Evolutionary conservation across 768 basidiomycete genomes (phyloP).

Genomic region (Pulveroboletus sp.): DNA sequence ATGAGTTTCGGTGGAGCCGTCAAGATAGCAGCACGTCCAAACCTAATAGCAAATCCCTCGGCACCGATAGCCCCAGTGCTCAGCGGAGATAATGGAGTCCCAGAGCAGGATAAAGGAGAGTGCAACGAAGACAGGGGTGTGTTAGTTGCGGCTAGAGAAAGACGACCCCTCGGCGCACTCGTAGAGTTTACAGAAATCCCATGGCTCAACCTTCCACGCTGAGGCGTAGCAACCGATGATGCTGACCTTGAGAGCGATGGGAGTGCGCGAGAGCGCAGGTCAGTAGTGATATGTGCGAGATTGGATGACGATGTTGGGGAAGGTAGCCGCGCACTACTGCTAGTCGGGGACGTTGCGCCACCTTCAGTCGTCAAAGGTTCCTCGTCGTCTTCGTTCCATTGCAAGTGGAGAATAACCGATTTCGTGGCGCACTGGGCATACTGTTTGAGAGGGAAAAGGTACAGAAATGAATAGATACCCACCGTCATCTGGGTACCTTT

Average conservation of each 20-base stretch:
- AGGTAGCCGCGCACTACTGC: slow-evolving; percentile 19
- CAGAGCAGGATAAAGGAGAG: slow-evolving; percentile 28
- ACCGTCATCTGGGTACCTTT: slow-evolving; percentile 90
- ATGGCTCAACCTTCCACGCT: slow-evolving; percentile 31
- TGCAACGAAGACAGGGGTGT: slow-evolving; percentile 36
- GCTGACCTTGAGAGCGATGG: slow-evolving; percentile 53
- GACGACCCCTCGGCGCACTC: slow-evolving; percentile 39
- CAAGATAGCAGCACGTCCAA: slow-evolving; percentile 68
- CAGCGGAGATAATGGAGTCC: slow-evolving; percentile 32
- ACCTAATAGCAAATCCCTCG: slow-evolving; percentile 43
- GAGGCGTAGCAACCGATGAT: slow-evolving; percentile 41
- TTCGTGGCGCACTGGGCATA: slow-evolving; percentile 77
- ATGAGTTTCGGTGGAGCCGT: slow-evolving; percentile 82
- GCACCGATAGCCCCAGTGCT: slow-evolving; percentile 20
- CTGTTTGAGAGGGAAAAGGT: background rate
- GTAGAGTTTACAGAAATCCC: slow-evolving; percentile 33
- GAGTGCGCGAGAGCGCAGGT: slow-evolving; percentile 41
- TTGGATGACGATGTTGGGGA: slow-evolving; percentile 25
- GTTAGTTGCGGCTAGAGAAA: slow-evolving; percentile 37
- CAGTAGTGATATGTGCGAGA: slow-evolving; percentile 14
- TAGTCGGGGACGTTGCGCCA: slow-evolving; percentile 23
- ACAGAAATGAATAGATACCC: slow-evolving; percentile 19
- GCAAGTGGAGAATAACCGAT: slow-evolving; percentile 76
- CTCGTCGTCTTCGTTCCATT: slow-evolving; percentile 73
- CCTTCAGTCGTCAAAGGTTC: slow-evolving; percentile 15